Evolutionary conservation across 2,329 filamentous ascomycete genomes (phyloP).

Genomic region (Myriosclerotinia duriaeana): DNA sequence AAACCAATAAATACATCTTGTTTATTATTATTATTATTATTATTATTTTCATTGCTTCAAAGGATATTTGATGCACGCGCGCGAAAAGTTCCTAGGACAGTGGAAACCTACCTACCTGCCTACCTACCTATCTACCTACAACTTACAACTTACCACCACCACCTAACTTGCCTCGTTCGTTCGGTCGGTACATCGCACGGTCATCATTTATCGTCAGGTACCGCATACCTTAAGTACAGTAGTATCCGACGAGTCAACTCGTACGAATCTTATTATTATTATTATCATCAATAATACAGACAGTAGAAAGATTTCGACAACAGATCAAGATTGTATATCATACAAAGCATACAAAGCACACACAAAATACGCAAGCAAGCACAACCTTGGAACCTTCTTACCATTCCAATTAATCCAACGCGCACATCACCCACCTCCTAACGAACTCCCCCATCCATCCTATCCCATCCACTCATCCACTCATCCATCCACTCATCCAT

Average conservation of each 20-base stretch:
- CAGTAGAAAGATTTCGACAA: no score
- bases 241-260: constrained; percentile 22
- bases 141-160: no score
- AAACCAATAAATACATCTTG: not conserved
- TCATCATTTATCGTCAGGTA: constrained; percentile 25
- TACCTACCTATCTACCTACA: no score
- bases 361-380: not conserved
- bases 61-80: constrained; percentile 16
- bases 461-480: not conserved
- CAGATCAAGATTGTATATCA: not conserved
- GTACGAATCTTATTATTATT: constrained; percentile 16
- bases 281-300: not conserved
- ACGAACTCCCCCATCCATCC: not conserved
- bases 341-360: not conserved
- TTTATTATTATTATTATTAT: not conserved
- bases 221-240: no score
- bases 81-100: constrained; percentile 8
- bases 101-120: constrained; percentile 7
- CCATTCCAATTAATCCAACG: not conserved
- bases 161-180: not conserved
- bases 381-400: not conserved
- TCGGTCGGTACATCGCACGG: constrained; percentile 22
- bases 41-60: no score
- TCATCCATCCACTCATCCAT: not conserved
- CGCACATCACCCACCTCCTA: not conserved